A percentile compares a stretch with the other conserved stretches of the same genome.
Evolutionary conservation across 192 early-diverging fungal genomes (phyloP).

Genomic region (Diversispora eburnea): DNA sequence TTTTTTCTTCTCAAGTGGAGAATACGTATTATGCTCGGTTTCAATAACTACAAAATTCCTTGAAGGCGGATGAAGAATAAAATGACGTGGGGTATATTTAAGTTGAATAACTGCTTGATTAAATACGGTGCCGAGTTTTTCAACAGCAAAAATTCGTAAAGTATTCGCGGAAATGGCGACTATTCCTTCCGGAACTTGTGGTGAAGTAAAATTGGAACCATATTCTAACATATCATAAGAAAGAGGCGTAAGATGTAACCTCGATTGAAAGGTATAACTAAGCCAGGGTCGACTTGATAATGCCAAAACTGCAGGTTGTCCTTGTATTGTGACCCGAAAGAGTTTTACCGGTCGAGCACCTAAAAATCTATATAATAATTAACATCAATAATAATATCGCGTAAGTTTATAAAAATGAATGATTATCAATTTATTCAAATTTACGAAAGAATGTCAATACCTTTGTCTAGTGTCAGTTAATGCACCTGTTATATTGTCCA

Average conservation of each 20-base stretch:
- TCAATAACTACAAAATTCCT: slow-evolving; percentile 89
- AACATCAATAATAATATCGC: neutral
- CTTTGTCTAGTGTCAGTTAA: slow-evolving; percentile 69
- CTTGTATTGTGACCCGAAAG: slow-evolving; percentile 63
- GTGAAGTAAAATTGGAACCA: slow-evolving; percentile 77
- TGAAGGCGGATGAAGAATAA: slow-evolving; percentile 67
- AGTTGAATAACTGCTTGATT: slow-evolving; percentile 84
- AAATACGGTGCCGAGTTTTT: slow-evolving; percentile 75
- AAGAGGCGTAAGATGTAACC: slow-evolving; percentile 77
- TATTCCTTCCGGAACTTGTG: slow-evolving; percentile 84
- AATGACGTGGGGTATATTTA: slow-evolving; percentile 82
- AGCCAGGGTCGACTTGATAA: slow-evolving; percentile 88
- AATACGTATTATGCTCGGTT: slow-evolving; percentile 75
- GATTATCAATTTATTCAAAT: neutral
- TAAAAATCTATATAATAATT: slow-evolving; percentile 61
- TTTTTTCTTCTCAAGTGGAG: slow-evolving; percentile 59
- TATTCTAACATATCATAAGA: slow-evolving; percentile 82
- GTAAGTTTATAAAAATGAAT: neutral
- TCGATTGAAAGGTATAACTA: slow-evolving; percentile 70
- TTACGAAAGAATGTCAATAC: neutral
- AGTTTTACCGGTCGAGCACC: slow-evolving; percentile 84
- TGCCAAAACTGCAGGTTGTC: slow-evolving; percentile 73
- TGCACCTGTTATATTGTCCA: slow-evolving; percentile 81
- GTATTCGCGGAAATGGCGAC: slow-evolving; percentile 84
- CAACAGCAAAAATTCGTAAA: slow-evolving; percentile 79